Conservation (phyloP, 1,139 yeast genomes). For the Suhomyces kunorum region DNA sequence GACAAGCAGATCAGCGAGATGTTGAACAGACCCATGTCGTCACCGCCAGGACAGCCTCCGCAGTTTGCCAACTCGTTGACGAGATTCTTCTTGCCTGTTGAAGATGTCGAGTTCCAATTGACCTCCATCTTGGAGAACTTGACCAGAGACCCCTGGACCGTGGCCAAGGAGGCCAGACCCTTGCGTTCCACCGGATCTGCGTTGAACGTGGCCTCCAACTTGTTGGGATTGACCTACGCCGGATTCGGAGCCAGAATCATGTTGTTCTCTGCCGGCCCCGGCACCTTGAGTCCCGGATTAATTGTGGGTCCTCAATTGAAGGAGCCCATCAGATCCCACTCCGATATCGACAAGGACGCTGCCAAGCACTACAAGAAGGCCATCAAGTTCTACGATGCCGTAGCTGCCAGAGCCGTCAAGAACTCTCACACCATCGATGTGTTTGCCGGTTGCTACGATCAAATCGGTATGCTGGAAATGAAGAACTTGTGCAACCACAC, state of each 20-base stretch:
- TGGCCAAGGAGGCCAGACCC: constrained; percentile 84
- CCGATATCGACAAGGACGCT: constrained; percentile 83
- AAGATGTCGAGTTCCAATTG: constrained; percentile 84
- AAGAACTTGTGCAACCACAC: constrained; percentile 83
- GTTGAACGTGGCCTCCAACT: constrained; percentile 75
- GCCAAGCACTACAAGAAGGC: constrained; percentile 95
- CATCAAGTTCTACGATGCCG: constrained; percentile 73
- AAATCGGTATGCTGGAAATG: constrained; percentile 97
- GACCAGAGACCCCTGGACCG: constrained; percentile 89
- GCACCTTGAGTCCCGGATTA: constrained; percentile 93
- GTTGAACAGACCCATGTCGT: constrained; percentile 56
- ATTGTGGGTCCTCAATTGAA: constrained; percentile 89
- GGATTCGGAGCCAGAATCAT: constrained; percentile 89
- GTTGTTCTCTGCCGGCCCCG: constrained; percentile 92
- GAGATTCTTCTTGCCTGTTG: constrained; percentile 82
- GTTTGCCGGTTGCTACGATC: constrained; percentile 97
- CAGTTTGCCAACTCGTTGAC: constrained; percentile 52
- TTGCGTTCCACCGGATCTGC: constrained; percentile 95
- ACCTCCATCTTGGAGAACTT: constrained; percentile 79
- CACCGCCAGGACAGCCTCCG: constrained; percentile 28
- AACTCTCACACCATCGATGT: constrained; percentile 90
- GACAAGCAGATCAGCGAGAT: constrained; percentile 74
- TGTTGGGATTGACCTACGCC: constrained; percentile 83
- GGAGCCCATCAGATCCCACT: constrained; percentile 96
- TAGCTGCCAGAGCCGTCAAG: constrained; percentile 71